Evolutionary conservation across 805 yeast genomes (phyloP), one percentile per base, ranked within the genome.

Genomic region (Starmera caribaea): DNA sequence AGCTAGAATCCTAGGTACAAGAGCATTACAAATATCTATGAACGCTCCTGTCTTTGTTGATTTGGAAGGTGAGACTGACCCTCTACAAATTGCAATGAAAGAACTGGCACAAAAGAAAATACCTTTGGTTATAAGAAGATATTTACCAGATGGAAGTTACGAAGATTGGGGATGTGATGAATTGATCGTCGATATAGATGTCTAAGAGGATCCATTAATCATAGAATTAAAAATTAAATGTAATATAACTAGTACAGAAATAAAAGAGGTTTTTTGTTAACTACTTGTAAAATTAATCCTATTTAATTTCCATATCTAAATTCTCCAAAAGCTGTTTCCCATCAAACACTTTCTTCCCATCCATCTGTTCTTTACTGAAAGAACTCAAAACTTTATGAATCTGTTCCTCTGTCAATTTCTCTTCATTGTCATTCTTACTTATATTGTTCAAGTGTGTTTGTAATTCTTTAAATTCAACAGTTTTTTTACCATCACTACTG

Each of bases 131-230:
- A 85, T 92, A 37, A 79, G 99, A 73, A 75, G 99, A 63, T 94
- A 87, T 58, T 72, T 92, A 51, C 98, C 99, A 3, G 98, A 94
- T 59, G 96, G 97, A 6, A 77, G 94, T 39, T 90, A 78, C 55
- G 98, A 92, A 66, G 98, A 92, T 59, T 92, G 98, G 98, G 95
- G 96, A 39, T 92, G 96, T 55, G 97, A 92, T 62, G 98, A 92
- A 65, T 74, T 92, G 56, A 89, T 92, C 57, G 85, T 89, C 41
- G 97, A 92, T 61, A 76, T 54, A 29, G 59, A 54, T 42, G 53
- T 54, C 39, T 54, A 35, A 35, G 26, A n/a, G n/a, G n/a, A 38
- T 29, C 39, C 32, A 29, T 26, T 29, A 24, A n/a, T 17, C n/a
- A 35, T 14, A 30, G 26, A 13, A 37, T 15, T 9, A 35, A 13